Conservation (phyloP, 306 rosid genomes). For the Quercus parvula region DNA sequence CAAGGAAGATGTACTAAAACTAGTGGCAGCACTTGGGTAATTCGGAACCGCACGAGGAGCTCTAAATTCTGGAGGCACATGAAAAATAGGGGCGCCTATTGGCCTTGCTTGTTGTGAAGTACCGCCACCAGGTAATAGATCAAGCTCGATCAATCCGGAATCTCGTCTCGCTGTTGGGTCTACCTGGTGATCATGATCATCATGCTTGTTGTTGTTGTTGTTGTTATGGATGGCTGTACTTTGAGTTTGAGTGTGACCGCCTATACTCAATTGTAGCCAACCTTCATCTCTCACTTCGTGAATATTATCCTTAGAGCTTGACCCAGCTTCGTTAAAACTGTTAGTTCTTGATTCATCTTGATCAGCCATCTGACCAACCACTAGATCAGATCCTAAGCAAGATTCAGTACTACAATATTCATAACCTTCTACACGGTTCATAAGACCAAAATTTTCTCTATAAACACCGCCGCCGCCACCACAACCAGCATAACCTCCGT, state of each 20-base stretch:
- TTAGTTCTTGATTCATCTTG: slow-evolving; percentile 52
- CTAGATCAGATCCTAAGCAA: slow-evolving; percentile 57
- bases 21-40: neutral
- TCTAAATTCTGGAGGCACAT: slow-evolving; percentile 9
- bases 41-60: neutral
- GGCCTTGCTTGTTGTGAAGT: neutral
- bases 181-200: neutral
- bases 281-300: slow-evolving; percentile 17
- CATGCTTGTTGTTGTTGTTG: slow-evolving; percentile 2
- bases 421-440: slow-evolving; percentile 45
- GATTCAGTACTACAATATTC: slow-evolving; percentile 11
- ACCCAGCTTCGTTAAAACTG: slow-evolving; percentile 34
- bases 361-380: slow-evolving; percentile 60
- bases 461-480: neutral
- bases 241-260: slow-evolving; percentile 18
- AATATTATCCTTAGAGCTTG: slow-evolving; percentile 31
- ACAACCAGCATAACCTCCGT: slow-evolving; percentile 34
- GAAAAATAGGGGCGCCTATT: slow-evolving; percentile 2
- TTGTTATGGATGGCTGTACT: neutral
- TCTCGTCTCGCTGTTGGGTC: neutral
- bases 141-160: slow-evolving; percentile 59
- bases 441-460: slow-evolving; percentile 30
- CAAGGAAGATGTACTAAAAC: slow-evolving; percentile 26
- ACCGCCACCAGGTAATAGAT: slow-evolving; percentile 40
- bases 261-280: slow-evolving; percentile 90